A percentile compares a stretch with the other conserved stretches of the same genome.
These are phyloP conservation scores for Candida tropicalis DNA, from an alignment of 1,139 yeast genomes.

Conservation along the genomic window DNA sequence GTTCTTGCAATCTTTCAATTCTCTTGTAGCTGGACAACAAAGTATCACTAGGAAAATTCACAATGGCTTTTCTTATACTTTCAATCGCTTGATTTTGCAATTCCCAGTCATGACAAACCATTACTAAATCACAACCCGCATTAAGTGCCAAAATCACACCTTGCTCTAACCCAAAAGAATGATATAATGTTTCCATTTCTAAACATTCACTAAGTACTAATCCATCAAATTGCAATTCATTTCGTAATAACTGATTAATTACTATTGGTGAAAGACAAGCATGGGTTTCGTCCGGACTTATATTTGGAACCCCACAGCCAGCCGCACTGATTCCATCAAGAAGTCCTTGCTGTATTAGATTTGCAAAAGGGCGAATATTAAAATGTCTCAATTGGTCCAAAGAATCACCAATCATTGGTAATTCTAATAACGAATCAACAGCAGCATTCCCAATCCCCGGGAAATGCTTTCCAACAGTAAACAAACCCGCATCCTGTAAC, in stretches of 20 bases:
- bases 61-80: slow-evolving; percentile 55
- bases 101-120: slow-evolving; percentile 61
- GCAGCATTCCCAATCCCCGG: slow-evolving; percentile 70
- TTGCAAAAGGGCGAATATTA: slow-evolving; percentile 56
- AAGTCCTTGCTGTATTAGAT: slow-evolving; percentile 47
- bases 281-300: slow-evolving; percentile 62
- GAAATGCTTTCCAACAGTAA: slow-evolving; percentile 64
- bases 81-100: slow-evolving; percentile 63
- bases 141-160: slow-evolving; percentile 63
- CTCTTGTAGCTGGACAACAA: slow-evolving; percentile 46
- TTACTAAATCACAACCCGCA: slow-evolving; percentile 68
- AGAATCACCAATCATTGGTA: slow-evolving; percentile 62
- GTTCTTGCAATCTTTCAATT: slow-evolving; percentile 46
- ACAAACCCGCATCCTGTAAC: slow-evolving; percentile 55
- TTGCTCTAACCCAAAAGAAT: slow-evolving; percentile 65
- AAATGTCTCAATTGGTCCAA: slow-evolving; percentile 55
- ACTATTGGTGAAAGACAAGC: slow-evolving; percentile 66
- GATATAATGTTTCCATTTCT: slow-evolving; percentile 66
- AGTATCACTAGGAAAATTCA: slow-evolving; percentile 53
- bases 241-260: slow-evolving; percentile 53
- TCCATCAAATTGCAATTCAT: slow-evolving; percentile 58
- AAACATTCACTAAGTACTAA: slow-evolving; percentile 66
- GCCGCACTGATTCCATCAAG: slow-evolving; percentile 64
- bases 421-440: slow-evolving; percentile 58
- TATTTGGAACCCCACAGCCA: slow-evolving; percentile 71